A percentile compares a stretch with the other conserved stretches of the same genome.
These are phyloP conservation scores for Phytophthora tentaculata DNA, from an alignment of 352 stramenopile species.

Conservation along the genomic window DNA sequence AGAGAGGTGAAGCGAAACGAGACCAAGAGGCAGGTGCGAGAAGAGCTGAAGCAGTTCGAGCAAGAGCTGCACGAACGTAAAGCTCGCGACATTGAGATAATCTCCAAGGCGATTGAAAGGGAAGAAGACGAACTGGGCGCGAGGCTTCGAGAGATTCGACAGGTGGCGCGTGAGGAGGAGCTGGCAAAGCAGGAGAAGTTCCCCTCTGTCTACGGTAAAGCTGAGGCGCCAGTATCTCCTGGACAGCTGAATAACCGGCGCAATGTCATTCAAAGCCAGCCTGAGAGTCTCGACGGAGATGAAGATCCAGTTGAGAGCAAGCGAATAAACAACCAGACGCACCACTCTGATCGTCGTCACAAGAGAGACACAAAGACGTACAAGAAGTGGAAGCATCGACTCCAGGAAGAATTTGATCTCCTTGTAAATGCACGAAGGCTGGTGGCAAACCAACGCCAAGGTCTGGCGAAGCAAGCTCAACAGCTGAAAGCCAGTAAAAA, in stretches of 20 bases:
- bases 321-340: slow-evolving; percentile 3
- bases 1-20: slow-evolving; percentile 54
- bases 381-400: slow-evolving; percentile 52
- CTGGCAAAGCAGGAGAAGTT: slow-evolving; percentile 29
- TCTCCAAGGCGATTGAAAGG: slow-evolving; percentile 48
- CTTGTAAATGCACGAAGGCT: slow-evolving; percentile 52
- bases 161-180: slow-evolving; percentile 48
- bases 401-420: slow-evolving; percentile 54
- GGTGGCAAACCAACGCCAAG: slow-evolving; percentile 52
- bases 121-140: slow-evolving; percentile 50
- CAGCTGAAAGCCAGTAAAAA: slow-evolving; percentile 59
- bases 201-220: not conserved
- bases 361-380: slow-evolving; percentile 25
- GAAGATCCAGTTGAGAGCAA: not conserved
- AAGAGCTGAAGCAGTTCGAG: slow-evolving; percentile 61
- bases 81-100: slow-evolving; percentile 45
- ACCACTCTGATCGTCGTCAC: slow-evolving; percentile 4
- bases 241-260: slow-evolving; percentile 7
- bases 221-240: slow-evolving; percentile 9
- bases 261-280: slow-evolving; percentile 3
- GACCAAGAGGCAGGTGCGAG: slow-evolving; percentile 47
- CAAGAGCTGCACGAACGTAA: slow-evolving; percentile 55
- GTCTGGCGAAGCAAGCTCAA: slow-evolving; percentile 57
- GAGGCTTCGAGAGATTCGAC: slow-evolving; percentile 41
- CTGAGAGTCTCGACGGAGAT: slow-evolving; percentile 10